A percentile compares a stretch with the other conserved stretches of the same genome.
These are phyloP conservation scores for Rhizopus sp. DNA, from an alignment of 371 early-diverging fungal species.

Conservation along the genomic window DNA sequence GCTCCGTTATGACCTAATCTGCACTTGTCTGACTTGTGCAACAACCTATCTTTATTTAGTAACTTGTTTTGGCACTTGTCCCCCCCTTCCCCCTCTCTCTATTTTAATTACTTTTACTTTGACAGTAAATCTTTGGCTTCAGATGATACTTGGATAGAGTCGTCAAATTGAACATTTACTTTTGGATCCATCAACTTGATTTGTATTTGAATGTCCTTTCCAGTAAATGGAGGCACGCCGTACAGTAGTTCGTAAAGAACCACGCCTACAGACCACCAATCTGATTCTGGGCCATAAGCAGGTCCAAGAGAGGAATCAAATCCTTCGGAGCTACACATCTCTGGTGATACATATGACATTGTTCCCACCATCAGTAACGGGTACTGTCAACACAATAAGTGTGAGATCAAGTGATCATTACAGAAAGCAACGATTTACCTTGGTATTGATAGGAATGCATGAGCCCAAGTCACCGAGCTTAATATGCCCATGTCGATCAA, in stretches of 20 bases:
- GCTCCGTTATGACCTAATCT: constrained; percentile 76
- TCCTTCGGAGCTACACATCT: constrained; percentile 55
- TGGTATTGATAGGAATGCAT: constrained; percentile 48
- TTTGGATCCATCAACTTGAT: constrained; percentile 78
- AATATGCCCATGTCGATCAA: constrained; percentile 76
- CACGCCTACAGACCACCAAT: constrained; percentile 99
- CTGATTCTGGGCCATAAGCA: constrained; percentile 92
- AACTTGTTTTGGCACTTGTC: background rate
- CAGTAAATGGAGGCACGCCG: constrained; percentile 21
- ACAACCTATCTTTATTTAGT: constrained; percentile 51
- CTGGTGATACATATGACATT: constrained; percentile 95
- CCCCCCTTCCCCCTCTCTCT: background rate
- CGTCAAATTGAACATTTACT: constrained; percentile 65
- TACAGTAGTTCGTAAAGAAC: constrained; percentile 93
- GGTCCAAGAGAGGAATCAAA: constrained; percentile 57
- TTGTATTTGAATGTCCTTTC: constrained; percentile 79
- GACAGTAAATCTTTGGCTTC: constrained; percentile 82
- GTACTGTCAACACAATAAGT: background rate
- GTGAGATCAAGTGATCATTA: background rate
- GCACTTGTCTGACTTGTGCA: constrained; percentile 65
- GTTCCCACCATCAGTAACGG: constrained; percentile 75
- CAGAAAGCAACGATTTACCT: constrained; percentile 25
- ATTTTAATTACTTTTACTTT: constrained; percentile 42
- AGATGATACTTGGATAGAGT: constrained; percentile 61
- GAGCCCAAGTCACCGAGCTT: constrained; percentile 94